These are phyloP conservation scores for Theobroma cacao DNA, from an alignment of 345 rosid species.

Conservation along the genomic window DNA sequence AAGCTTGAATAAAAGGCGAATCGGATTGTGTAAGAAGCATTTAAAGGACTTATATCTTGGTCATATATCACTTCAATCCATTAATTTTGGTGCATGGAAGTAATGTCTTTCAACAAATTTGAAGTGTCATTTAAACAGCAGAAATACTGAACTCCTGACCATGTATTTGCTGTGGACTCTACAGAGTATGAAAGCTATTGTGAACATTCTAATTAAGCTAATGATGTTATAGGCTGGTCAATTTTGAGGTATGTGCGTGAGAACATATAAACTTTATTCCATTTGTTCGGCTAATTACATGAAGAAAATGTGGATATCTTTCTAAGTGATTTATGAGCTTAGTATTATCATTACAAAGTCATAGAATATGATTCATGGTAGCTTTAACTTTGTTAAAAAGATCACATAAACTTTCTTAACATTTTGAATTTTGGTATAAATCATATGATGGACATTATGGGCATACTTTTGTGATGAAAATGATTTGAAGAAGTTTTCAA, in stretches of 20 bases:
- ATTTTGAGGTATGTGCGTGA: background rate
- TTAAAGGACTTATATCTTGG: conserved; percentile 68
- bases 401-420: background rate
- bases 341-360: background rate
- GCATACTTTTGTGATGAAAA: background rate
- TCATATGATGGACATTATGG: background rate
- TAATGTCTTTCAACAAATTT: conserved; percentile 17
- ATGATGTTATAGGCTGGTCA: background rate
- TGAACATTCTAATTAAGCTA: background rate
- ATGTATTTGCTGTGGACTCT: background rate
- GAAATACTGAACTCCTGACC: background rate
- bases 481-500: background rate
- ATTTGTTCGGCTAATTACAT: too few relatives aligned
- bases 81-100: conserved; percentile 76
- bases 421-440: background rate
- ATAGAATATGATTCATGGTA: background rate
- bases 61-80: conserved; percentile 73
- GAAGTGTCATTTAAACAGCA: background rate
- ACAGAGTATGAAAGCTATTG: background rate
- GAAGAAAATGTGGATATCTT: background rate
- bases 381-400: background rate
- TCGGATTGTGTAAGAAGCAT: conserved; percentile 77
- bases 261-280: background rate
- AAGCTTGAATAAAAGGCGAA: conserved; percentile 70
- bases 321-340: background rate